Evolutionary conservation across 2,329 filamentous ascomycete genomes (phyloP), one percentile per base, ranked within the genome.

Genomic region (Nannizziopsis arthrosporioides): DNA sequence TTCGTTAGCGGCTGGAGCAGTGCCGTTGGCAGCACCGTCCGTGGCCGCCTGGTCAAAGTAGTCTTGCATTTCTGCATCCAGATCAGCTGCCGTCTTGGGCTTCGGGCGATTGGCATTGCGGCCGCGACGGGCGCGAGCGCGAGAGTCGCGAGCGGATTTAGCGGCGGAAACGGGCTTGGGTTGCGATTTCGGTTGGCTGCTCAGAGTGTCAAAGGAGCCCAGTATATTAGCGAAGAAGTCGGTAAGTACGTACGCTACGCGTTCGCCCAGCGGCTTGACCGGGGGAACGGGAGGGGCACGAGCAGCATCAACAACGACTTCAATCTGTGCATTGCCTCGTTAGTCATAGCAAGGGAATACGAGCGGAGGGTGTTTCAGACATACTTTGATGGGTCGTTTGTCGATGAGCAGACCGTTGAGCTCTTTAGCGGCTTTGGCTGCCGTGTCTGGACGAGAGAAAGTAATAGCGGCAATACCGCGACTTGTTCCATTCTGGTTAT

Each of bases 31-130:
- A 3, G 69, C 63, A 49, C 71, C 61, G 45, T 63, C 66, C 55
- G 72, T 72, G 45, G 68, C 69, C 55, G 56, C 59, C 19, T 32
- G 41, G 34, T 62, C 69, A 27, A 65, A 63, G 64, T 98, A 98
- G 67, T 96, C 92, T 15, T 80, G 82, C 92, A 98, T 98, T 67
- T 98, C 92, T 3, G 86, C 88, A 65, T 98, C 92, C 19, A 98
- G 80, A 71, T 98, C 89, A 64, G 94, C 90, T 1, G 84, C 81
- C 0, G 88, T 94, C 84, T 96, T 96, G 72, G 74, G 70, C 68
- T 80, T 93, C 74, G 61, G 81, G 70, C 56, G 83, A 75, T 59
- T 83, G 55, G 75, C 72, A 60, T 72, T 82, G 57, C 81, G 80
- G 46, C 68, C 72, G 53, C 73, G 72, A 49, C 75, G 72, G 51